These are phyloP conservation scores for Casaregolazyma suthepensis DNA, from an alignment of 1,139 yeast genomes.

Conservation along the genomic window DNA sequence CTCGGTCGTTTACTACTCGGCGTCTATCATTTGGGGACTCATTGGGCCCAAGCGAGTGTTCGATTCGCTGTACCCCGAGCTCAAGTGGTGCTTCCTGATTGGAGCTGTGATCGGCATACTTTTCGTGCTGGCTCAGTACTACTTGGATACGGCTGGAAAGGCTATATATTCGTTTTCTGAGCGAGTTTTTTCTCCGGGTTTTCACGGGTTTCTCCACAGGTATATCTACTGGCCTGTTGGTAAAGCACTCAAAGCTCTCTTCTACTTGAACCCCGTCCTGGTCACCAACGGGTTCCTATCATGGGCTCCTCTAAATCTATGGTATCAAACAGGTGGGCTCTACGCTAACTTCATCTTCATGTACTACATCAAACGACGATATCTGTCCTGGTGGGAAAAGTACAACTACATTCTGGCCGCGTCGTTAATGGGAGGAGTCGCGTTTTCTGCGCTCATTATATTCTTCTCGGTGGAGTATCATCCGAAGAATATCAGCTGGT, in stretches of 20 bases:
- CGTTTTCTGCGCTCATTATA: slow-evolving; percentile 49
- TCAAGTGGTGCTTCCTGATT: slow-evolving; percentile 40
- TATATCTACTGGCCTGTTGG: slow-evolving; percentile 33
- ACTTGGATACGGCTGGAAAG: slow-evolving; percentile 31
- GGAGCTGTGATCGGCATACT: slow-evolving; percentile 33
- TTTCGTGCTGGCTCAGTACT: slow-evolving; percentile 13
- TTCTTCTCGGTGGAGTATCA: slow-evolving; percentile 50
- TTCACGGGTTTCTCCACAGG: slow-evolving; percentile 12
- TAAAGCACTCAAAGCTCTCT: slow-evolving; percentile 27
- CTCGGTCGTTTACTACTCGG: slow-evolving; percentile 42
- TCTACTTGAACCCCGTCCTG: slow-evolving; percentile 43
- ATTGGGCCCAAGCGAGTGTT: slow-evolving; percentile 59
- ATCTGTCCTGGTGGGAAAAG: slow-evolving; percentile 55
- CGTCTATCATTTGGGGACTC: slow-evolving; percentile 52
- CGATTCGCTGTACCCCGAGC: slow-evolving; percentile 39
- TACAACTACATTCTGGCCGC: slow-evolving; percentile 57
- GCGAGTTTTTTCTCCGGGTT: slow-evolving; percentile 2
- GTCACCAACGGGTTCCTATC: slow-evolving; percentile 39
- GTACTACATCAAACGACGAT: slow-evolving; percentile 45
- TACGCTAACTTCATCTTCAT: slow-evolving; percentile 48
- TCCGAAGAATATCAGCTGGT: slow-evolving; percentile 43
- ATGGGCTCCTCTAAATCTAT: slow-evolving; percentile 46
- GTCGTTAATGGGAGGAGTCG: slow-evolving; percentile 56
- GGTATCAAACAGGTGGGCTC: slow-evolving; percentile 45
- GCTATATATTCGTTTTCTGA: slow-evolving; percentile 15